A percentile compares a stretch with the other conserved stretches of the same genome.
phyloP scores from a whole-genome alignment of 2,329 filamentous ascomycete genomes.

The Zasmidium angulare region DNA sequence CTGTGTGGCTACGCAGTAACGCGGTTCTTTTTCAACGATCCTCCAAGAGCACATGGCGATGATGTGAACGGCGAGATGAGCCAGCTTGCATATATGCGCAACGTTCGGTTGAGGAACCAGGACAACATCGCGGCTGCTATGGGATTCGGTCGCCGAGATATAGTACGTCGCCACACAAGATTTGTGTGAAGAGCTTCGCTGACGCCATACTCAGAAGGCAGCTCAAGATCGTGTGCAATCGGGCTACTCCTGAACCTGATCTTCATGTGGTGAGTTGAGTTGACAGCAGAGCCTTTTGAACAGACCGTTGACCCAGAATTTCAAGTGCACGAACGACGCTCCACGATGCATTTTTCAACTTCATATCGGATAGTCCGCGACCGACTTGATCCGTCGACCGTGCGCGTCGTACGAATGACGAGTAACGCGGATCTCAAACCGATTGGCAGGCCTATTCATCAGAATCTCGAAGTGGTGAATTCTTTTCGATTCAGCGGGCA shows the following conservation, averaged over 20 bases:
- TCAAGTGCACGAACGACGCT: background rate
- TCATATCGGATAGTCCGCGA: constrained; percentile 21
- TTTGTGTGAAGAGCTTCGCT: background rate
- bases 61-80: constrained; percentile 11
- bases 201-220: background rate
- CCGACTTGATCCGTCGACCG: constrained; percentile 3
- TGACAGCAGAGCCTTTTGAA: background rate
- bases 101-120: constrained; percentile 27
- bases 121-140: constrained; percentile 18
- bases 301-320: background rate
- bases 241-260: background rate
- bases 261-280: background rate
- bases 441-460: constrained; percentile 8
- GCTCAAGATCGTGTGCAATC: background rate
- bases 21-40: constrained; percentile 20
- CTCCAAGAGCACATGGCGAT: background rate
- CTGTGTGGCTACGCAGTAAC: constrained; percentile 25
- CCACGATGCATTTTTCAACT: background rate
- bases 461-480: constrained; percentile 19
- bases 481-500: constrained; percentile 15
- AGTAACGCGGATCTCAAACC: constrained; percentile 17
- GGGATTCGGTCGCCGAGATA: constrained; percentile 13
- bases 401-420: constrained; percentile 7
- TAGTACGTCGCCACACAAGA: constrained; percentile 6
- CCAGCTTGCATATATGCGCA: constrained; percentile 31